Evolutionary conservation across 345 rosid species (phyloP).

Genomic region (Cardiospermum halicacabum): DNA sequence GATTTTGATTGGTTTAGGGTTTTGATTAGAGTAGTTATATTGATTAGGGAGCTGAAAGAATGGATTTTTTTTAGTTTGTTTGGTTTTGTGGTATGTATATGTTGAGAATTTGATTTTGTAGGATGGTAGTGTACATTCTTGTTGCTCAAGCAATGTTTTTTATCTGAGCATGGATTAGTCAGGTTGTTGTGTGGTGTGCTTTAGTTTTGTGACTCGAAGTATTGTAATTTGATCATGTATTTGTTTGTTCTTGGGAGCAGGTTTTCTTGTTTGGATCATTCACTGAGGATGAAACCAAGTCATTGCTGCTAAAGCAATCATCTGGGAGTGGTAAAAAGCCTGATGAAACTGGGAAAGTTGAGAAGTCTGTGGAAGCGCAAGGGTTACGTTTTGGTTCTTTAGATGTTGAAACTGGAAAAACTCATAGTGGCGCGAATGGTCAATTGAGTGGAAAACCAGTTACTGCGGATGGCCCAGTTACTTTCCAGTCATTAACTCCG

Average conservation of each 20-base stretch:
- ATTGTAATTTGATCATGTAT: conserved; percentile 3
- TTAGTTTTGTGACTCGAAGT: neutral
- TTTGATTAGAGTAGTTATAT: neutral
- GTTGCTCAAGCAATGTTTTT: neutral
- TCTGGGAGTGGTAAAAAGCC: conserved; percentile 40
- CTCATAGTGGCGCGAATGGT: conserved; percentile 35
- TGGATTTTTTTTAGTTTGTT: neutral
- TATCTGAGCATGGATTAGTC: neutral
- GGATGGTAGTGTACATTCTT: neutral
- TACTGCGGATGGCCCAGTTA: conserved; percentile 30
- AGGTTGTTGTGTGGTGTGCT: neutral
- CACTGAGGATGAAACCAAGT: conserved; percentile 81
- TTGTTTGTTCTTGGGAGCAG: conserved; percentile 26
- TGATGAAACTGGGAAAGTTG: conserved; percentile 33
- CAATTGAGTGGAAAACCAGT: conserved; percentile 22
- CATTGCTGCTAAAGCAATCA: conserved; percentile 38
- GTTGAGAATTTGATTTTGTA: neutral
- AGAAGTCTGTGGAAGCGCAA: conserved; percentile 36
- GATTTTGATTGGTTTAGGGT: neutral
- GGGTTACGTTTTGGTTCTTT: conserved; percentile 54
- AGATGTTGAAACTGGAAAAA: conserved; percentile 26
- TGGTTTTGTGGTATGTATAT: neutral
- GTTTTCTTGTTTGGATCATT: conserved; percentile 79
- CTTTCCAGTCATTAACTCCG: conserved; percentile 29
- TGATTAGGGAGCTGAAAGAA: neutral